These are phyloP conservation scores for Leccinum rimulosum DNA, from an alignment of 768 basidiomycete species.

Conservation along the genomic window DNA sequence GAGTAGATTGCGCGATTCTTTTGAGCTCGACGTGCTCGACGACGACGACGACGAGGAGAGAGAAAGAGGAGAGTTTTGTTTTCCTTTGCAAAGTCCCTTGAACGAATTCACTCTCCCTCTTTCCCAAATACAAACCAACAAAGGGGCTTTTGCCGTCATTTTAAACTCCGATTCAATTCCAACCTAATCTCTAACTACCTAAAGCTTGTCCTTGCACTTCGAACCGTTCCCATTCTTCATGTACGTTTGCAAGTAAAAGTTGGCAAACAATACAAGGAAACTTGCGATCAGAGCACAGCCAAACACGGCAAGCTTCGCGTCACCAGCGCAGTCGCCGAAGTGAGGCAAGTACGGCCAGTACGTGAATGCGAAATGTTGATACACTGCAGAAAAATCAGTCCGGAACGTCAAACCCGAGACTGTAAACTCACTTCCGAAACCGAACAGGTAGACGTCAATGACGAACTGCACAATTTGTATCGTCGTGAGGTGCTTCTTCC, in stretches of 20 bases:
- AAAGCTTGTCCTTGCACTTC: neutral
- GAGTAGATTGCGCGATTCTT: constrained; percentile 1
- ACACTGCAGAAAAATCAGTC: constrained; percentile 14
- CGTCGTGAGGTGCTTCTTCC: constrained; percentile 27
- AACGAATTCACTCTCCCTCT: constrained; percentile 14
- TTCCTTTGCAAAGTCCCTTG: constrained; percentile 17
- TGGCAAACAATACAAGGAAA: constrained; percentile 25
- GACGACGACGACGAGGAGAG: constrained; percentile 7
- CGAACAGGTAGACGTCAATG: constrained; percentile 19
- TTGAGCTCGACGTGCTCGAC: constrained; percentile 18
- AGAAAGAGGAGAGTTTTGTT: constrained; percentile 13
- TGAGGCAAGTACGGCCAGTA: constrained; percentile 26
- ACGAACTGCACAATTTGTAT: constrained; percentile 29
- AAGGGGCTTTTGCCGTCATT: constrained; percentile 22
- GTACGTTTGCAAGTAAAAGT: constrained; percentile 27
- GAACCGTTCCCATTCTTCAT: neutral
- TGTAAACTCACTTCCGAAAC: constrained; percentile 22
- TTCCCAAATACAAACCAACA: constrained; percentile 29
- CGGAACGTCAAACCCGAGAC: neutral
- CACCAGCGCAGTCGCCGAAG: constrained; percentile 27
- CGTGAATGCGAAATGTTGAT: constrained; percentile 27
- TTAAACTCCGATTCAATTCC: constrained; percentile 20
- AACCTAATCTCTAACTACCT: neutral
- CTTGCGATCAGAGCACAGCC: constrained; percentile 12
- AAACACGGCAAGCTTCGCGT: constrained; percentile 17